Percentiles rank a stretch among this genome's conserved stretches.
These are phyloP conservation scores for Didymellaceae sp. DNA, from an alignment of 2,329 filamentous ascomycete genomes.

Conservation along the genomic window DNA sequence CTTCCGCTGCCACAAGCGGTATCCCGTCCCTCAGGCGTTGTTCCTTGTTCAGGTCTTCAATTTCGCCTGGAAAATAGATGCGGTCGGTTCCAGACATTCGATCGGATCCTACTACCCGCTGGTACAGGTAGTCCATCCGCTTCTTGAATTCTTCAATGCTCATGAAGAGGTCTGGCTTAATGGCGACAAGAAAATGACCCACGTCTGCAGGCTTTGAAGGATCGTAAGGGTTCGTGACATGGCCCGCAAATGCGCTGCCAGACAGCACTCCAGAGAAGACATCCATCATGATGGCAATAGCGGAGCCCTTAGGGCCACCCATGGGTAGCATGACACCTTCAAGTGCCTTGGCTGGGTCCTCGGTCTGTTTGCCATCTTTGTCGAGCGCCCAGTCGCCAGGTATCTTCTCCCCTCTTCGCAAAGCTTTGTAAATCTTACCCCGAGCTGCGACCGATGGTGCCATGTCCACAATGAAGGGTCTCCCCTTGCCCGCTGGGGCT, in stretches of 20 bases:
- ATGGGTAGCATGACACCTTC: conserved; percentile 80
- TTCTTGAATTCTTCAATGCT: conserved; percentile 71
- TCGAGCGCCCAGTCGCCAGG: conserved; percentile 78
- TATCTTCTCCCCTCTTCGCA: conserved; percentile 71
- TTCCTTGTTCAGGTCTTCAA: conserved; percentile 22
- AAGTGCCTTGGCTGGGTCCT: conserved; percentile 73
- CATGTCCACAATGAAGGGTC: conserved; percentile 78
- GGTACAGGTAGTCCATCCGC: conserved; percentile 66
- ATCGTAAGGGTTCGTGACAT: conserved; percentile 80
- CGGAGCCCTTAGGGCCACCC: conserved; percentile 83
- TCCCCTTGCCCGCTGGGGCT: conserved; percentile 67
- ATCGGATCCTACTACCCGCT: conserved; percentile 60
- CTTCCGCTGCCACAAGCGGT: conserved; percentile 57
- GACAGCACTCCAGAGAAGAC: conserved; percentile 82
- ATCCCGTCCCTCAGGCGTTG: conserved; percentile 54
- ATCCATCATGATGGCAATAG: conserved; percentile 83
- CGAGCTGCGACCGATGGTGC: conserved; percentile 72
- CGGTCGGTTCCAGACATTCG: conserved; percentile 61
- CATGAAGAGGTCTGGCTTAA: conserved; percentile 80
- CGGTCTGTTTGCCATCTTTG: conserved; percentile 69
- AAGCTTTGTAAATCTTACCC: conserved; percentile 76
- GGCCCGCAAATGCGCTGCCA: conserved; percentile 77
- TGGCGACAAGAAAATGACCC: conserved; percentile 69
- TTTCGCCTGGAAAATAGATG: conserved; percentile 62
- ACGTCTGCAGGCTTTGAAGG: conserved; percentile 71